Evolutionary conservation across 768 basidiomycete species (phyloP).

Genomic region (Boletus tomentosulus): DNA sequence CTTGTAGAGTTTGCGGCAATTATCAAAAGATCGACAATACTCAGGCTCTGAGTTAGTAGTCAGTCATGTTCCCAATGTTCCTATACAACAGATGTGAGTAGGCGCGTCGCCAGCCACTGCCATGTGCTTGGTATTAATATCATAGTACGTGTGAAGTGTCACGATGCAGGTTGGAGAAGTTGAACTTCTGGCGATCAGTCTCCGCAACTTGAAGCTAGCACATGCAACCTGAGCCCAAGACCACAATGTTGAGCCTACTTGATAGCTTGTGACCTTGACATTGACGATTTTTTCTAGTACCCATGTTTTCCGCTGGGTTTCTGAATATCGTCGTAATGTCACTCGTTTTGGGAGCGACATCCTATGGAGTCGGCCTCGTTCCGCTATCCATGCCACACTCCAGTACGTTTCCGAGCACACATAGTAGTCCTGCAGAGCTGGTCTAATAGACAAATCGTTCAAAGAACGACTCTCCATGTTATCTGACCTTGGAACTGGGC

Average conservation of each 20-base stretch:
- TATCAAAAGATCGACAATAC: too few relatives aligned
- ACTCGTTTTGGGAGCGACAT: conserved; percentile 52
- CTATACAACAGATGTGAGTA: too few relatives aligned
- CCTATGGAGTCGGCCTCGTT: conserved; percentile 67
- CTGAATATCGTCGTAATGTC: conserved; percentile 43
- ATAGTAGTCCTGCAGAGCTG: not conserved
- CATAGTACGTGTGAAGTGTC: too few relatives aligned
- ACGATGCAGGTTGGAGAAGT: too few relatives aligned
- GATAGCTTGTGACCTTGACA: not conserved
- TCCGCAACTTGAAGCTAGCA: too few relatives aligned
- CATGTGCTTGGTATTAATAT: too few relatives aligned
- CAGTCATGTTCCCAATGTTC: too few relatives aligned
- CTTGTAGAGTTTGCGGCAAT: too few relatives aligned
- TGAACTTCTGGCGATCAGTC: too few relatives aligned
- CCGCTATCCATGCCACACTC: conserved; percentile 75
- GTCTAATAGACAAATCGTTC: conserved; percentile 34
- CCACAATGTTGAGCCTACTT: not conserved
- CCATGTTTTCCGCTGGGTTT: conserved; percentile 24
- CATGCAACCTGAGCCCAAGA: too few relatives aligned
- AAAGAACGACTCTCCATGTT: conserved; percentile 43
- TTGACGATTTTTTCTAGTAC: not conserved
- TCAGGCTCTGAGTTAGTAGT: too few relatives aligned
- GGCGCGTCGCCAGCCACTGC: too few relatives aligned
- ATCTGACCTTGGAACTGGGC: conserved; percentile 68
- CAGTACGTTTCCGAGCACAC: conserved; percentile 37